Evolutionary conservation across 257 asterid species (phyloP), one percentile per base, ranked within the genome.

Genomic region (Rehmannia glutinosa): DNA sequence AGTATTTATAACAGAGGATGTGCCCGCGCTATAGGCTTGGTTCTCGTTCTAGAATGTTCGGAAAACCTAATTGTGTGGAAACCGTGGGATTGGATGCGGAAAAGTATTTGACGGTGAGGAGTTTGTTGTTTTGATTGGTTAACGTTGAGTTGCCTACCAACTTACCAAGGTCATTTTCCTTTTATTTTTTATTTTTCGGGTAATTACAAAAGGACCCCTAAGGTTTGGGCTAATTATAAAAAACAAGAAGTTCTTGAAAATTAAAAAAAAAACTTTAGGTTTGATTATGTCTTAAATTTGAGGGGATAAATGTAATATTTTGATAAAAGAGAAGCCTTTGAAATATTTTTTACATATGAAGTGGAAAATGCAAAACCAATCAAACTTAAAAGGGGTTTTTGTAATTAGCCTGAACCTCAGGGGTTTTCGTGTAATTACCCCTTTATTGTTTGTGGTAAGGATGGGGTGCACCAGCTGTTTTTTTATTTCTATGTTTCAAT

Each of bases 1-100:
- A 35, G 59, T 1, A 17, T 70, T 39, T 77, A 73, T 73, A 77
- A 2, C 9, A 35, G 35, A 58, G 17, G 59, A 12, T 25, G 51
- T 11, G 43, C 51, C 9, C 6, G 15, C 35, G 49, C 38, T 13
- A 2, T 7, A 47, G 41, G 1, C 21, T 28, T 52, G 62, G 42
- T 56, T 36, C 57, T 51, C 20, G 38, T 74, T 78, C 80, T 56
- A 66, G 83, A 78, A 74, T 70, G 68, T 78, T 78, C 82, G 59
- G 46, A 73, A 65, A 15, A 16, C 45, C 65, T 43, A 35, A 53
- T 53, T 13, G 1, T 13, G 20, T 51, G 70, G 24, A 0, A 58
- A 50, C 79, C 55, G 77, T 74, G 7, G 43, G 76, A 69, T 73
- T 35, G 6, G 41, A 15, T 21, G 28, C 11, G 59, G 46, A 47